These are phyloP conservation scores for Tetrahymena borealis DNA, from an alignment of 73 alveolate species.

Conservation along the genomic window DNA sequence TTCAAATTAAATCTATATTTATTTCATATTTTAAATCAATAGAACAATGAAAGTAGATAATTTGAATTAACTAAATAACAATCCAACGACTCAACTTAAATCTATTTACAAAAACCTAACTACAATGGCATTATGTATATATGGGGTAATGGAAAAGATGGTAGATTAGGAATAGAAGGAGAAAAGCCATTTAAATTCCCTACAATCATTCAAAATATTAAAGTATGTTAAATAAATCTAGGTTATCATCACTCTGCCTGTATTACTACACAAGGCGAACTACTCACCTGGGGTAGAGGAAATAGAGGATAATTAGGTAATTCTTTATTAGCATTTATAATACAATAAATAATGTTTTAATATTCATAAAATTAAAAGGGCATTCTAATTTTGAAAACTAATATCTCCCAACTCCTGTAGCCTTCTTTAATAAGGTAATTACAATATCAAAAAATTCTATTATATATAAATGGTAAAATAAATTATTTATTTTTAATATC, in stretches of 20 bases:
- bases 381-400: constrained; percentile 57
- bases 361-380: constrained; percentile 27
- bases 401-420: background rate
- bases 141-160: background rate
- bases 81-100: background rate
- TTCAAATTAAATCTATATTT: background rate
- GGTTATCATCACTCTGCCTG: background rate
- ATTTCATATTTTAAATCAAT: background rate
- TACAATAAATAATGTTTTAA: background rate
- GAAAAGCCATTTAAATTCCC: background rate
- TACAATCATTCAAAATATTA: background rate
- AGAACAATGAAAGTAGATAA: background rate
- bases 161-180: background rate
- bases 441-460: too few relatives aligned
- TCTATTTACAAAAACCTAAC: background rate
- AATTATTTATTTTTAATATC: too few relatives aligned
- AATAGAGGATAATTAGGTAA: constrained; percentile 68
- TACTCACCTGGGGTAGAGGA: constrained; percentile 94
- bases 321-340: background rate
- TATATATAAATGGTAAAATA: too few relatives aligned
- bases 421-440: background rate
- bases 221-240: background rate
- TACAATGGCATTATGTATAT: background rate
- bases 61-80: background rate
- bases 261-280: constrained; percentile 58